Evolutionary conservation across 139 green algal genomes (phyloP), one percentile per base, ranked within the genome.

Genomic region (Chlamydomonas schloesseri): DNA sequence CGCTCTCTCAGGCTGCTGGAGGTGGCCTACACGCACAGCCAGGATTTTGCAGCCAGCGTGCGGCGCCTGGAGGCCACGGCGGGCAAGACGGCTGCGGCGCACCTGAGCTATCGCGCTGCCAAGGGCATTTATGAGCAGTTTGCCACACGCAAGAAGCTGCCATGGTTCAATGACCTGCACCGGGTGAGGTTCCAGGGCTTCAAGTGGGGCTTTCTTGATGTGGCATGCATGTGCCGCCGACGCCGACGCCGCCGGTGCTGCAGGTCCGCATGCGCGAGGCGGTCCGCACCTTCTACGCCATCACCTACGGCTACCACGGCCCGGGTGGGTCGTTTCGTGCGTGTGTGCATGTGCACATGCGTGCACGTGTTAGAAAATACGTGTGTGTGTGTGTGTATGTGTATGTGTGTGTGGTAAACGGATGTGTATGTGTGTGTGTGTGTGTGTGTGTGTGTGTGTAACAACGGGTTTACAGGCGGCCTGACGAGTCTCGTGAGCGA

Each of bases 101-200:
- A 55, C 55, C 29, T 74, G 64, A 13, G 8, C 29, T 74, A 34
- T 46, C 23, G 20, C 29, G 20, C 26, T 26, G 62, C 71, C 17
- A 73, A 83, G 17, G 13, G 33, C 14, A 18, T 64, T 21, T 83
- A 83, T 62, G 62, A 73, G 8, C 26, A 3, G 14, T 53, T 47
- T 14, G 77, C 62, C 26, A 62, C 64, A 24, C 42, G 6, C 28
- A 65, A 65, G 46, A 84, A 84, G 62, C 28, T 84, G 42, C 78
- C 78, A 8, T 84, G 78, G 78, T 84, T 74, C 18, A 84, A 84
- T 42, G 78, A 84, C 65, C 20, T 84, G 37, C 78, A 84, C 47
- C 64, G 31, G 33, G 11, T 50, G 42, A 8, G n/a, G n/a, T n/a
- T n/a, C n/a, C n/a, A n/a, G n/a, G n/a, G n/a, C n/a, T n/a, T n/a